phyloP scores from a whole-genome alignment of 2,329 filamentous ascomycete genomes.

The Aureobasidium lini region DNA sequence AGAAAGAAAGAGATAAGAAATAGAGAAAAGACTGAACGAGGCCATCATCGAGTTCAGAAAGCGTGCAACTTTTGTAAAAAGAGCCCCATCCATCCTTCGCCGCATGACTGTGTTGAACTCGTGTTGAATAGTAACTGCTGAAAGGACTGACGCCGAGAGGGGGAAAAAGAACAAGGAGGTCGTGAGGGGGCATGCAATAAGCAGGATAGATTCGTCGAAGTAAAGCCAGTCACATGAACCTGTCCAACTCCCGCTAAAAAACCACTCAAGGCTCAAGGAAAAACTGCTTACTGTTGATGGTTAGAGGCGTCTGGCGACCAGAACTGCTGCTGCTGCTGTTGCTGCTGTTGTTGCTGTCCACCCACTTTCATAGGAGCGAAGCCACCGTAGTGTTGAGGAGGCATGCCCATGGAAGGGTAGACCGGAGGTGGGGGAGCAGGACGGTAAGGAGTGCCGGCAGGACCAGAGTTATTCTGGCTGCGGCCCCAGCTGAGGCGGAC shows the following conservation, averaged over 20 bases:
- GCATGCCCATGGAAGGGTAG: constrained; percentile 63
- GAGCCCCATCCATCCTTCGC: constrained; percentile 13
- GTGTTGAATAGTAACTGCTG: constrained; percentile 8
- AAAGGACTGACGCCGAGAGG: constrained; percentile 14
- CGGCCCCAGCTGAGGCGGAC: constrained; percentile 96
- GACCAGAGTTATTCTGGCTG: constrained; percentile 97
- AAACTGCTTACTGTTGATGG: constrained; percentile 26
- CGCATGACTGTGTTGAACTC: constrained; percentile 13
- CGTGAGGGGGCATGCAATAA: constrained; percentile 17
- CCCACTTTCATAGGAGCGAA: constrained; percentile 61
- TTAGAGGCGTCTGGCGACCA: background rate
- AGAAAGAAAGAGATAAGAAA: constrained; percentile 8
- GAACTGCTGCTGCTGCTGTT: background rate
- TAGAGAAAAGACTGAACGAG: constrained; percentile 10
- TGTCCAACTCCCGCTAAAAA: constrained; percentile 35
- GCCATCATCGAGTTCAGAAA: constrained; percentile 8
- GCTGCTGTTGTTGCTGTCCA: constrained; percentile 5
- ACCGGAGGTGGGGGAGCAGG: constrained; percentile 78
- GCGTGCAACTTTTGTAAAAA: constrained; percentile 15
- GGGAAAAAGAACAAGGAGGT: constrained; percentile 16
- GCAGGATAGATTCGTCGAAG: constrained; percentile 18
- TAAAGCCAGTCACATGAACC: constrained; percentile 20
- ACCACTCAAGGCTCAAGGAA: constrained; percentile 33
- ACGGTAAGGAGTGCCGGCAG: constrained; percentile 91
- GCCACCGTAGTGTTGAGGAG: constrained; percentile 55